Base-by-base conservation (phyloP, 140 eudicot species). In the Flaveria floridana region DNA sequence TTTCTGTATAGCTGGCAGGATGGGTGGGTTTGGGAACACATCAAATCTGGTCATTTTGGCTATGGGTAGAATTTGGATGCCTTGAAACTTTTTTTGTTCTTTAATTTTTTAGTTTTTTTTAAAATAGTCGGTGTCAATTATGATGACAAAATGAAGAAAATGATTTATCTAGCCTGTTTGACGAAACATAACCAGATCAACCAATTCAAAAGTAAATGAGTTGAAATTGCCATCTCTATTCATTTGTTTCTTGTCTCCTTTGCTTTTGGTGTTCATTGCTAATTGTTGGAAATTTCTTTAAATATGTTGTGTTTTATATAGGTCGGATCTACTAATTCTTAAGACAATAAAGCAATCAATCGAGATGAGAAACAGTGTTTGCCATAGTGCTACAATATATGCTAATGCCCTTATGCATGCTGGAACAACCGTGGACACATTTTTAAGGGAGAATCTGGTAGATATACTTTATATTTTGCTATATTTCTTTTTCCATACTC, bases 321-420 rank as follows among this genome's bases (percentile, higher is more conserved):
- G 99, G 91, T 94, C 99, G 70, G 99, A 94, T 81, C 95, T 94
- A 50, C 97, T 94, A 67, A 88, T 94, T 70, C 88, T 94, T 0
- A 94, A 94, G 90, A 94, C 96, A 14, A 94, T 94, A 75, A 94
- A 94, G 83, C 99, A 94, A 63, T 87, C 99, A 44, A 94, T 94
- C 34, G 99, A 94, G 84, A 94, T 88, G 97, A 90, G 97, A 85
- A 94, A 94, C 82, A 94, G 99, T 58, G 99, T 94, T 63, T 94
- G 99, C 71, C 99, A 94, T 79, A 94, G 99, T 84, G 99, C 99
- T 62, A 94, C 99, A 6, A 91, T 94, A 72, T 87, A 88, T 80
- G 96, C 99, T 0, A 94, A 94, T 34, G 99, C 99, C 51, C 87
- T 94, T 81, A 94, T 94, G 99, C 99, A 94, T 79, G 99, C 99